Base-by-base conservation (phyloP, 2,329 filamentous ascomycete species). In the Sclerotinia spermophila region DNA sequence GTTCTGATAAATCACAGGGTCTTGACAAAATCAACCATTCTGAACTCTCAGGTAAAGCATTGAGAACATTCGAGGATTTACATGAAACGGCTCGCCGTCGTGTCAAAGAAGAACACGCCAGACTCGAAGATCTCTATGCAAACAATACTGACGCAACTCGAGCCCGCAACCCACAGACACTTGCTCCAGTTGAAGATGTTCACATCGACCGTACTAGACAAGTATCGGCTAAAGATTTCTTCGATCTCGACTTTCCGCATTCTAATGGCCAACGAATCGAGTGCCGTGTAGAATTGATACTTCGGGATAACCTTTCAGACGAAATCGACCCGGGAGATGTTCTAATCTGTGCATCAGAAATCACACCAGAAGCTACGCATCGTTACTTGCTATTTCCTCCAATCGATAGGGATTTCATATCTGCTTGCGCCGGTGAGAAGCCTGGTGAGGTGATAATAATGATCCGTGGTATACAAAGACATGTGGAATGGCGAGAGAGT, bases 321-420 rank as follows among this genome's bases (percentile, higher is more conserved):
- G 84, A 86, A 48, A 86, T 87, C 4, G 87, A 90, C 73, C 83
- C 87, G 64, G 94, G 95, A 10, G 96, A 99, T 79, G 80, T 99
- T n/a, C 86, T 99, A 33, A 91, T 99, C 70, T 94, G 95, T 75
- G 94, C 98, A 80, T 66, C 68, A 48, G 68, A 70, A 30, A 89
- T 94, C n/a, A 93, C 98, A 80, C 89, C 94, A n/a, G 93, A 94
- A 59, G 86, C 88, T 67, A 86, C 86, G 8, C 89, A 91, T 21
- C 83, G 84, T 40, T 98, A 93, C 89, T 86, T 99, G 6, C 85
- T 99, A 0, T 97, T 99, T 77, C 92, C 94, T n/a, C 95, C 96
- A 1, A 85, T 97, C n/a, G 85, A 90, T 27, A 85, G 88, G 73
- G 84, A 86, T 48, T 86, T 88, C 72, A 86, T 97, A 30, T 98